A percentile compares a stretch with the other conserved stretches of the same genome.
These are phyloP conservation scores for Rhodamnia rubescens DNA, from an alignment of 345 rosid species.

Conservation along the genomic window DNA sequence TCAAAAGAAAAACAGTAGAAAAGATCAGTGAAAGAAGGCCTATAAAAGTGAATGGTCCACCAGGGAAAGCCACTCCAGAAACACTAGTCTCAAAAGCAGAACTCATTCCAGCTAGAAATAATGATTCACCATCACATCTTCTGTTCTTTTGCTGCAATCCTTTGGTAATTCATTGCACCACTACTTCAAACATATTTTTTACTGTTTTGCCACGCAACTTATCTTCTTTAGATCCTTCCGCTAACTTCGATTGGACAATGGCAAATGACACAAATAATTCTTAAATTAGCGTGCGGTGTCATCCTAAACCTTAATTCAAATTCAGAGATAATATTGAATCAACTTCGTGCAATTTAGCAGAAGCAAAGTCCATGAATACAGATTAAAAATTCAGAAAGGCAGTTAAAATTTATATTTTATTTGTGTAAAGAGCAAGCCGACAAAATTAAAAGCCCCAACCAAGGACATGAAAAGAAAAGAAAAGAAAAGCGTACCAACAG, in stretches of 20 bases:
- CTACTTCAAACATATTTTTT: neutral
- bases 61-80: neutral
- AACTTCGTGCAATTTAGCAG: too few relatives aligned
- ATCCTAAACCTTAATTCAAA: too few relatives aligned
- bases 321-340: too few relatives aligned
- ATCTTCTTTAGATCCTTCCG: neutral
- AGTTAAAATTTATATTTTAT: too few relatives aligned
- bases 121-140: neutral
- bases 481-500: slow-evolving; percentile 50
- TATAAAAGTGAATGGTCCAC: neutral
- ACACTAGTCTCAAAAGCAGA: neutral
- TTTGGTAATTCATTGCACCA: neutral
- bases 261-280: too few relatives aligned
- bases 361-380: too few relatives aligned
- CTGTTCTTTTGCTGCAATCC: neutral
- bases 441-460: neutral
- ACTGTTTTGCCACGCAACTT: neutral
- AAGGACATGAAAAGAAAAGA: neutral
- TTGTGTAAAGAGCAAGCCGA: neutral
- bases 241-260: neutral
- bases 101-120: neutral
- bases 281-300: too few relatives aligned
- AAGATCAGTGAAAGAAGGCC: neutral
- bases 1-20: neutral
- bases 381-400: too few relatives aligned